Base-by-base conservation (phyloP, 371 early-diverging fungal genomes). In the Capniomyces stellatus region DNA sequence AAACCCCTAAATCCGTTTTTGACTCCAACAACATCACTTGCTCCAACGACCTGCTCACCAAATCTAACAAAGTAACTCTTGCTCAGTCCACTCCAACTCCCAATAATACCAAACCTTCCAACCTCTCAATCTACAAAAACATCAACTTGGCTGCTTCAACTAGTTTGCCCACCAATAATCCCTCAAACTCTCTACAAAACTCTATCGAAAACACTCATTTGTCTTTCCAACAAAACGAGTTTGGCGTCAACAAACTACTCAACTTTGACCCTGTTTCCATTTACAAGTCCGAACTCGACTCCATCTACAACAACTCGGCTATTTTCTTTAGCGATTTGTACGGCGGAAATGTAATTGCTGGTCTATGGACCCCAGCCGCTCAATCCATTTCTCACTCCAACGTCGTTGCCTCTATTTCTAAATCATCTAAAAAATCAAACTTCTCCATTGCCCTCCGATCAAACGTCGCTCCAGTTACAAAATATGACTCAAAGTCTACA, bases 311-410 rank as follows among this genome's bases (percentile, higher is more conserved):
- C 35, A 57, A 60, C 43, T 54, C 61, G 3, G 13, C 56, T 19
- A 43, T 66, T n/a, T 31, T 67, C 29, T 67, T 67, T 41, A 23
- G 54, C 43, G 66, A 67, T 30, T 47, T 60, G 3, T 54, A 59
- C 42, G 66, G 66, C 30, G 63, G 66, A 29, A 40, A 44, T 13
- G 21, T 52, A 18, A 58, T 67, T 46, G 62, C 61, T 30, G 66
- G 68, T 2, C 49, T 67, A 40, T 67, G 68, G 68, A 66, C 46
- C 3, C 68, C 68, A 2, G 23, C 49, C 1, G 51, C 39, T 2
- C 24, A 35, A 35, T 35, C 35, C 15, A 35, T 10, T 35, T 6
- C 18, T 18, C 46, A 46, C 15, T 10, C 29, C 18, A 25, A 29
- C 46, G 15, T 35, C 15, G 35, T 15, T 15, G 15, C 15, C 35